phyloP scores from a whole-genome alignment of 768 basidiomycete species.

The Amanita muscaria region DNA sequence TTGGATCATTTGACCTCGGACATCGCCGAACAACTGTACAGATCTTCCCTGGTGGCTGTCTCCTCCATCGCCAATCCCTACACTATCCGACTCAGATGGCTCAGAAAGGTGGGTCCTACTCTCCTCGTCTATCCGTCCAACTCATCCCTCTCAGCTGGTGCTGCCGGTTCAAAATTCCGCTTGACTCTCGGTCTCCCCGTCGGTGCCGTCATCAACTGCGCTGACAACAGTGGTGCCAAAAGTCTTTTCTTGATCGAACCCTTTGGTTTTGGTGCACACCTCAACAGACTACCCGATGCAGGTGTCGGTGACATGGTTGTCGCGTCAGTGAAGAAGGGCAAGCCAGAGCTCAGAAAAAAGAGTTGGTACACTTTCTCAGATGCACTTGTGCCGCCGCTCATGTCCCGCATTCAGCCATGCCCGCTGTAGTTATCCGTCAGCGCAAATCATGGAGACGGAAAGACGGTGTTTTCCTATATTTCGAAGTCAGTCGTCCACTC shows the following conservation, averaged over 20 bases:
- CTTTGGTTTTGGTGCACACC: conserved; percentile 89
- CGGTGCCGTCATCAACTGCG: conserved; percentile 93
- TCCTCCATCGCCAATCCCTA: conserved; percentile 12
- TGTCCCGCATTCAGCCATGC: too few relatives aligned
- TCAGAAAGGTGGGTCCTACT: conserved; percentile 7
- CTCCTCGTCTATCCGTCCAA: neutral
- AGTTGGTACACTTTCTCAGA: too few relatives aligned
- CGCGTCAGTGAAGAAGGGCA: conserved; percentile 98
- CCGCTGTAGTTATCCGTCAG: conserved; percentile 92
- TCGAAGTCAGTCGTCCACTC: conserved; percentile 56
- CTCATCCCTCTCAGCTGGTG: conserved; percentile 30
- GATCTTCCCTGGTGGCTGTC: conserved; percentile 8
- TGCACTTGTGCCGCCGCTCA: too few relatives aligned
- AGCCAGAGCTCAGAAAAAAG: conserved; percentile 99
- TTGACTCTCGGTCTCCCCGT: conserved; percentile 91
- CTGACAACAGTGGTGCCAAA: conserved; percentile 99
- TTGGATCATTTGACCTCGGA: conserved; percentile 11
- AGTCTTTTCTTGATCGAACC: conserved; percentile 93
- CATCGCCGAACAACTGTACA: conserved; percentile 23
- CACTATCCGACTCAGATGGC: conserved; percentile 2
- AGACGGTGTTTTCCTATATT: conserved; percentile 99
- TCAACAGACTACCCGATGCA: conserved; percentile 95
- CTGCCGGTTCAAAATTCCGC: conserved; percentile 92
- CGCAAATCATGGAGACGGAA: conserved; percentile 97
- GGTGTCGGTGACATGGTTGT: conserved; percentile 95